Evolutionary conservation across 2,329 filamentous ascomycete species (phyloP), one percentile per base, ranked within the genome.

Genomic region (Hysterium pulicare): DNA sequence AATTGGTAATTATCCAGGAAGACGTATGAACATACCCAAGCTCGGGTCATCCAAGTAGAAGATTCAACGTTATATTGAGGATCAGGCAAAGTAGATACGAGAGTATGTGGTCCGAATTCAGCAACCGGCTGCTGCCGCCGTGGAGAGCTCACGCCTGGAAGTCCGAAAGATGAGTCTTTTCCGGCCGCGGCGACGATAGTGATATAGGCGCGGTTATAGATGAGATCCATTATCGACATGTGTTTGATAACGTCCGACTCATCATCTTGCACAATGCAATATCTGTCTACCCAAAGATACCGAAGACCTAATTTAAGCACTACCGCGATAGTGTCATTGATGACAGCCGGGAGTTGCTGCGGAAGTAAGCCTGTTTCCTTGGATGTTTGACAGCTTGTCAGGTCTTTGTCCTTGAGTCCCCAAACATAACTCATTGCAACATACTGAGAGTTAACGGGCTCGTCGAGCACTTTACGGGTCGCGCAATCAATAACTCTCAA

Each of bases 31-130:
- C 22, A 13, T 15, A 47, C 48, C 50, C 48, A 49, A 13, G 39
- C 48, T 24, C 50, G n/a, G n/a, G 45, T 42, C 17, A 39, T 47
- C 48, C 50, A 53, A 42, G 13, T 30, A 1, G 46, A 47, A 19
- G 21, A 8, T 17, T 35, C 33, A 11, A 52, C 41, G 9, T 28
- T 7, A 2, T 22, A 8, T 17, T 47, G 41, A 11, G 41, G 44
- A 30, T 49, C 41, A 19, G 44, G 39, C 11, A 46, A 33, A 6
- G 49, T 44, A 20, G 44, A 49, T 4, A 44, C 44, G 20, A 40
- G 23, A 7, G 16, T 28, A 10, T 35, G 5, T 24, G 9, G 13
- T 16, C 20, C n/a, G 11, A 41, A 20, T 10, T 20, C 10, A n/a
- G 32, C 30, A 9, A 9, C 21, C 8, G 28, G 38, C 38, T 41